These are phyloP conservation scores for Lodderomyces beijingensis DNA, from an alignment of 1,139 yeast species.

Conservation along the genomic window DNA sequence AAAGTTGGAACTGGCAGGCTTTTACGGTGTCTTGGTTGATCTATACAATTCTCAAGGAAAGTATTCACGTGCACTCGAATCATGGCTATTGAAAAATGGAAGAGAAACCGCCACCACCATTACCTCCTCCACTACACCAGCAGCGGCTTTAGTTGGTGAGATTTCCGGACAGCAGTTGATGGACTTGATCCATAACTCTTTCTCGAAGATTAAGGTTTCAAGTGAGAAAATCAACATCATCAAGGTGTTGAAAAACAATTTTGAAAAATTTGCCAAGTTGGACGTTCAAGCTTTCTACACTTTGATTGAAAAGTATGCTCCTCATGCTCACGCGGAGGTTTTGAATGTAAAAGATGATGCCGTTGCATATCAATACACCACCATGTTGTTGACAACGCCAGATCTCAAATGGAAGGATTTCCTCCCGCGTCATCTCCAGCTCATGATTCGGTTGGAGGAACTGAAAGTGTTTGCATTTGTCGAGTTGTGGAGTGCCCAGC, in stretches of 20 bases:
- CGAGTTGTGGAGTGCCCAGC: slow-evolving; percentile 12
- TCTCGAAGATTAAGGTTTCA: slow-evolving; percentile 16
- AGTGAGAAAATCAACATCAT: slow-evolving; percentile 32
- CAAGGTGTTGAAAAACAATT: slow-evolving; percentile 32
- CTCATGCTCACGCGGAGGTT: slow-evolving; percentile 34
- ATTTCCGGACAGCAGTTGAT: no score
- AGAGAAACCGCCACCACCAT: no score
- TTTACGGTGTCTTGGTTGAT: slow-evolving; percentile 53
- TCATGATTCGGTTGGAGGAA: slow-evolving; percentile 23
- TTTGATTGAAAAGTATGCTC: slow-evolving; percentile 33
- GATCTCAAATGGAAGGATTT: slow-evolving; percentile 5
- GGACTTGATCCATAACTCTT: no score
- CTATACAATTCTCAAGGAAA: slow-evolving; percentile 52
- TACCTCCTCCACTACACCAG: background rate
- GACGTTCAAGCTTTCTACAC: slow-evolving; percentile 32
- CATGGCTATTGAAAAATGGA: slow-evolving; percentile 26
- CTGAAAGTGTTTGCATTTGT: slow-evolving; percentile 16
- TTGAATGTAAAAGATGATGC: slow-evolving; percentile 24
- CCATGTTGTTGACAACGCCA: slow-evolving; percentile 14
- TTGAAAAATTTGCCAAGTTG: slow-evolving; percentile 29
- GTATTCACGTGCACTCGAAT: slow-evolving; percentile 44
- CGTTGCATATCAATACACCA: slow-evolving; percentile 25
- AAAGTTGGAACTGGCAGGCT: slow-evolving; percentile 51
- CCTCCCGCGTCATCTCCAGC: slow-evolving; percentile 21
- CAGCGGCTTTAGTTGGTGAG: no score